Conservation (phyloP, 257 asterid genomes). For the Osmanthus fragrans region DNA sequence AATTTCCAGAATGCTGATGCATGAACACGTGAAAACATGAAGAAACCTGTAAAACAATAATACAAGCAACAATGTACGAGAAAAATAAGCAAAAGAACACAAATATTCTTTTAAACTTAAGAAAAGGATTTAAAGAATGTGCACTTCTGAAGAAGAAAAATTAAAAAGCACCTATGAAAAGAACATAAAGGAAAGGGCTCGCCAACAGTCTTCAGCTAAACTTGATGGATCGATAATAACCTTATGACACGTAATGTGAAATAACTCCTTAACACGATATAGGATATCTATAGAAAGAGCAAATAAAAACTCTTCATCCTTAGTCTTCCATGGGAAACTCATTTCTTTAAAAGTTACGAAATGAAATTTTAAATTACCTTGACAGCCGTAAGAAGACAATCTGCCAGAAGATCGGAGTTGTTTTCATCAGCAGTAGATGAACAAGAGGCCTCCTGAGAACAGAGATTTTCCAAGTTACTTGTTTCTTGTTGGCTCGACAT, state of each 20-base stretch:
- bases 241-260: not conserved
- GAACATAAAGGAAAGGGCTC: not conserved
- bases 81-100: not conserved
- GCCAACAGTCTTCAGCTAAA: not conserved
- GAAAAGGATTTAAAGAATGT: not conserved
- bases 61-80: not conserved
- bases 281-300: not conserved
- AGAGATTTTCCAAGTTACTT: slow-evolving; percentile 28
- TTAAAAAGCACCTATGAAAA: not conserved
- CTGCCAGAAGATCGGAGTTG: slow-evolving; percentile 57
- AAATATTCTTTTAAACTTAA: not conserved
- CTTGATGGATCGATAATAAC: not conserved
- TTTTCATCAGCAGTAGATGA: slow-evolving; percentile 44
- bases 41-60: slow-evolving; percentile 4
- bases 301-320: not conserved
- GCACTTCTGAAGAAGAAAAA: not conserved
- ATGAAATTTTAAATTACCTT: slow-evolving; percentile 48
- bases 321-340: not conserved
- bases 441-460: slow-evolving; percentile 51
- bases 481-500: slow-evolving; percentile 49
- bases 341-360: not conserved
- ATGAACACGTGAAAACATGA: not conserved
- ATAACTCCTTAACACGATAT: not conserved
- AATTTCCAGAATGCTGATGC: slow-evolving; percentile 9
- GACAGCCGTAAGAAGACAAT: slow-evolving; percentile 74